A percentile compares a stretch with the other conserved stretches of the same genome.
Conservation (phyloP, 805 yeast genomes). For the Cyberlindnera euphorbiiphila region DNA sequence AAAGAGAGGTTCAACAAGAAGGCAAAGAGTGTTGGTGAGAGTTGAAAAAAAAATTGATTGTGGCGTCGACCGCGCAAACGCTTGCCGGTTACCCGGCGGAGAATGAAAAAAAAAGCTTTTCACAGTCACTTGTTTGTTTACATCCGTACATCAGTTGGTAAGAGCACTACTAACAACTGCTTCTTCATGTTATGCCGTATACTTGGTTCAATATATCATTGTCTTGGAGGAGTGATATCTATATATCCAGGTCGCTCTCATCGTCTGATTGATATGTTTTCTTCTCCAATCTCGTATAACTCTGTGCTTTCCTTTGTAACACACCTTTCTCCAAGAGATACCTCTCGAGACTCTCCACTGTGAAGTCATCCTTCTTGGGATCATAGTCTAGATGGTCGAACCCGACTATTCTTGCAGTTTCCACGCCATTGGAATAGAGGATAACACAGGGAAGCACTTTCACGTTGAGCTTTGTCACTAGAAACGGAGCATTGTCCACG, state of each 20-base stretch:
- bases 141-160: too few species aligned
- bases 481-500: slow-evolving; percentile 68
- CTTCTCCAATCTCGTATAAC: slow-evolving; percentile 24
- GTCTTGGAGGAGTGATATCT: too few species aligned
- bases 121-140: too few species aligned
- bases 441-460: slow-evolving; percentile 71
- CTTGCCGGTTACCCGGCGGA: too few species aligned
- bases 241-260: slow-evolving; percentile 38
- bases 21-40: not conserved
- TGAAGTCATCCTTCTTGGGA: slow-evolving; percentile 43
- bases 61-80: too few species aligned
- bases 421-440: slow-evolving; percentile 56
- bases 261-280: slow-evolving; percentile 25
- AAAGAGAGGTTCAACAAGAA: slow-evolving; percentile 1
- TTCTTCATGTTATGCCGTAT: too few species aligned
- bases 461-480: slow-evolving; percentile 58
- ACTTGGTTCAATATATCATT: too few species aligned
- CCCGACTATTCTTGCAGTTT: slow-evolving; percentile 60
- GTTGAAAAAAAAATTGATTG: slow-evolving; percentile 2
- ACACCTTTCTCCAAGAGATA: slow-evolving; percentile 30
- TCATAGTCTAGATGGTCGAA: slow-evolving; percentile 52
- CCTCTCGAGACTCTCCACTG: slow-evolving; percentile 45
- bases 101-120: slow-evolving; percentile 4
- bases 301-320: slow-evolving; percentile 30
- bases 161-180: too few species aligned